Conservation (phyloP, 1,284 basidiomycete genomes). For the Chiua sp. region DNA sequence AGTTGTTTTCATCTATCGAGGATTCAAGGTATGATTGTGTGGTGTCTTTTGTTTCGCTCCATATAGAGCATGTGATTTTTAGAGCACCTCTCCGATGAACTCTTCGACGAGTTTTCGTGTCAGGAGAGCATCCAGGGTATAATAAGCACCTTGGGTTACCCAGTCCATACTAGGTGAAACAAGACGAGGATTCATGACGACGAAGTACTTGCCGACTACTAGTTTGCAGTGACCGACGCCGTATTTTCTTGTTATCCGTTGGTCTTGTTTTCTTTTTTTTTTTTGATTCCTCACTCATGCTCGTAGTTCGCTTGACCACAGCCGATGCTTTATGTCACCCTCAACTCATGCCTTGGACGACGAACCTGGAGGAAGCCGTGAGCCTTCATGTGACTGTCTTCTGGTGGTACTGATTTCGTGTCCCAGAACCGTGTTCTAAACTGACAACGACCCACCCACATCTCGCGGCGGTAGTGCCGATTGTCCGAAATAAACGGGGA, state of each 20-base stretch:
- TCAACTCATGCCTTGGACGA: constrained; percentile 21
- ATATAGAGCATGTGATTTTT: background rate
- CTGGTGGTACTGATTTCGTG: background rate
- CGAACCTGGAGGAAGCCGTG: constrained; percentile 18
- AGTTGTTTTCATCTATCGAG: constrained; percentile 44
- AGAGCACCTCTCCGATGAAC: constrained; percentile 26
- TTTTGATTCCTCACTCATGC: too few species aligned
- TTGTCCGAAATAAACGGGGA: constrained; percentile 26
- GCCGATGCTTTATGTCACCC: constrained; percentile 19
- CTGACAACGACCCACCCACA: constrained; percentile 20
- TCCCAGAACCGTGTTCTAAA: constrained; percentile 23
- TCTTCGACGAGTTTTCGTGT: too few species aligned
- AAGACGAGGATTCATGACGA: constrained; percentile 39
- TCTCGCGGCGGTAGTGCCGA: constrained; percentile 16
- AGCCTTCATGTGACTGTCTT: background rate
- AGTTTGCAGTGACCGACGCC: constrained; percentile 31
- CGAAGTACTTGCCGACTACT: constrained; percentile 29
- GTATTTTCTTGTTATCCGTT: constrained; percentile 36
- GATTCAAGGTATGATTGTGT: constrained; percentile 43
- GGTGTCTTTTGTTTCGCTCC: background rate
- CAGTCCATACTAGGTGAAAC: constrained; percentile 42
- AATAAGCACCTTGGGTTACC: constrained; percentile 27
- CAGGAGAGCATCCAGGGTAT: constrained; percentile 24
- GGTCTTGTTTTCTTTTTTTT: constrained; percentile 9
- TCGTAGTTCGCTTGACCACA: constrained; percentile 26